Evolutionary conservation across 2,329 filamentous ascomycete species (phyloP).

Genomic region (Hymenoscyphus infarciens): DNA sequence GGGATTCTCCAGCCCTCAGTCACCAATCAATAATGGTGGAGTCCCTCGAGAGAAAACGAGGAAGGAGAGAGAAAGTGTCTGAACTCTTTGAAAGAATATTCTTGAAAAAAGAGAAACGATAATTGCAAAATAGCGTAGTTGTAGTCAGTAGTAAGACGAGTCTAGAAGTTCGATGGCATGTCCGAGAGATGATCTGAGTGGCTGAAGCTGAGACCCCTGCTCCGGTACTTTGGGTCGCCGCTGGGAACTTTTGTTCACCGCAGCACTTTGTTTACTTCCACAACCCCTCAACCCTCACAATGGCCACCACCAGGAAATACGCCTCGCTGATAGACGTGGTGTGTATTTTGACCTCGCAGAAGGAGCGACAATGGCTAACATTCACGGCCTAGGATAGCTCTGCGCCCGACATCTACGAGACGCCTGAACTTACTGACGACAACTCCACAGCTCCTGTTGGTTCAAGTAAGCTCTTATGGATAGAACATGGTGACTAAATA

Average conservation of each 20-base stretch:
- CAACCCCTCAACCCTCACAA: constrained; percentile 35
- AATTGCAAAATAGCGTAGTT: too few relatives aligned
- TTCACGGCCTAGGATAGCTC: constrained; percentile 60
- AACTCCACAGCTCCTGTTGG: constrained; percentile 78
- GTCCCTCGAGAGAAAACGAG: too few relatives aligned
- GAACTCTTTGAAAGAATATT: too few relatives aligned
- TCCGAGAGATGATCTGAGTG: too few relatives aligned
- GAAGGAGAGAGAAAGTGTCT: too few relatives aligned
- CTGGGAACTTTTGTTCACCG: not conserved
- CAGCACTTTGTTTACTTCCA: not conserved
- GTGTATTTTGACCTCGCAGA: constrained; percentile 24
- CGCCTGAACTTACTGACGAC: constrained; percentile 86
- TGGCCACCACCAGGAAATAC: constrained; percentile 79
- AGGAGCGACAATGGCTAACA: constrained; percentile 3
- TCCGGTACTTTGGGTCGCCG: not conserved
- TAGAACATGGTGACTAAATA: constrained; percentile 11
- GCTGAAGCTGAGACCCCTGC: not conserved
- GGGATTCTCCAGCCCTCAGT: not conserved
- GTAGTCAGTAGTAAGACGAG: too few relatives aligned
- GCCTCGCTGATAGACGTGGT: constrained; percentile 77
- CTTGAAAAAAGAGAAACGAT: too few relatives aligned
- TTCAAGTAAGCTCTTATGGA: constrained; percentile 14
- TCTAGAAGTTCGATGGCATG: too few relatives aligned
- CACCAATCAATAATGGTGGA: not conserved
- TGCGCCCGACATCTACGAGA: constrained; percentile 94